Base-by-base conservation (phyloP, 1,284 basidiomycete species). In the Cystobasidium sp. region DNA sequence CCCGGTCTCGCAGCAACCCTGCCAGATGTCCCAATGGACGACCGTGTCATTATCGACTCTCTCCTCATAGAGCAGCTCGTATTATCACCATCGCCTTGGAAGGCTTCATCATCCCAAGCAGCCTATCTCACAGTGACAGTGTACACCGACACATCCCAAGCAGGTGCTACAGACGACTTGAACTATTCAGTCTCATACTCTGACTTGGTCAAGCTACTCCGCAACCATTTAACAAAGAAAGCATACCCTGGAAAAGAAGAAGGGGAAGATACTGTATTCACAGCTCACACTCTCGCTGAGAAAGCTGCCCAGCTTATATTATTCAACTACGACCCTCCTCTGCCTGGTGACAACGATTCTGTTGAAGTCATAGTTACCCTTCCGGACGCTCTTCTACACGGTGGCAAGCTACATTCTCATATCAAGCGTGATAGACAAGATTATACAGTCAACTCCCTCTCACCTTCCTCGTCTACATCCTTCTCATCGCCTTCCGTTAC, bases 151-250 rank as follows among this genome's bases (percentile, higher is more conserved):
- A 83, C 90, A 18, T 83, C 84, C 12, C 78, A 80, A 10, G 83
- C 89, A 3, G 88, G 88, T 22, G 78, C 78, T 2, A 82, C 84
- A 5, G 90, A 92, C 80, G 85, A 89, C 76, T 81, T 91, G 4
- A 78, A 82, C 0, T 81, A 86, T 75, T 88, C 88, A 1, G 85
- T 90, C 75, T 63, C 56, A 16, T 76, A 76, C 59, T 31, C 81
- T 79, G 72, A 76, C 78, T 39, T 79, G 79, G 59, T 78, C 78
- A 73, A 82, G 79, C 72, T 79, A 80, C 76, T 82, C 41, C 81
- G 82, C 68, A 78, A 75, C 10, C 77, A 79, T 65, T 77, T 79
- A 61, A 73, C 61, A 47, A 63, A 49, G 12, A 44, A n/a, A 6
- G 31, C 72, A 80, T 8, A 78, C 22, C 41, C 51, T 63, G 20